Evolutionary conservation across 164 flowering plant genomes (phyloP).

Genomic region (Aristolochia californica): DNA sequence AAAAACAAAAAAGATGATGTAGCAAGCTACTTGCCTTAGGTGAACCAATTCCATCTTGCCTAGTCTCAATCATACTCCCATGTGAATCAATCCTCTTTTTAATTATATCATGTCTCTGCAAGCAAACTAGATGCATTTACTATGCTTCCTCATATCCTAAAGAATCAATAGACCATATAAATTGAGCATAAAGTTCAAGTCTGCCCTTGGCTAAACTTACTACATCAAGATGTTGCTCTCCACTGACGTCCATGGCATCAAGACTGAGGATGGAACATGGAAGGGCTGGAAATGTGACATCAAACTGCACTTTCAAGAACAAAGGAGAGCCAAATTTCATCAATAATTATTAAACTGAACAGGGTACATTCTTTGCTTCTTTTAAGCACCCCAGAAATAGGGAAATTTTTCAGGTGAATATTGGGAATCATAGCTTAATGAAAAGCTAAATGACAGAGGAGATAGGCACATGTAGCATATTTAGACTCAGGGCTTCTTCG

Average conservation of each 20-base stretch:
- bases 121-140: neutral
- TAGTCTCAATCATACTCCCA: constrained; percentile 61
- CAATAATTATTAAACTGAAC: neutral
- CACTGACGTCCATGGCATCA: constrained; percentile 80
- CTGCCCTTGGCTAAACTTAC: constrained; percentile 24
- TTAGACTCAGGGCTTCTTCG: too few species aligned
- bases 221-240: constrained; percentile 76
- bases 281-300: constrained; percentile 65
- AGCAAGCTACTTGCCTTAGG: constrained; percentile 44
- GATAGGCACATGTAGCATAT: too few species aligned
- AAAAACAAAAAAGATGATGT: too few species aligned
- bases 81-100: constrained; percentile 63
- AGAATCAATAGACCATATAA: neutral
- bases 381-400: neutral
- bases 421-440: neutral
- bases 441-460: neutral
- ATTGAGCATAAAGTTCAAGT: constrained; percentile 1
- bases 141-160: neutral
- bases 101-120: constrained; percentile 74
- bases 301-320: constrained; percentile 47
- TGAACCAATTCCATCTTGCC: constrained; percentile 60
- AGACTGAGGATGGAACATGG: constrained; percentile 65
- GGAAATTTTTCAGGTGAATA: neutral
- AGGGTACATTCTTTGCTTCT: too few species aligned
- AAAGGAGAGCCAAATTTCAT: neutral